Percentiles rank a stretch among this genome's conserved stretches.
Conservation (phyloP, 2,329 filamentous ascomycete genomes). For the Aspergillus oerlinghausenensis region DNA sequence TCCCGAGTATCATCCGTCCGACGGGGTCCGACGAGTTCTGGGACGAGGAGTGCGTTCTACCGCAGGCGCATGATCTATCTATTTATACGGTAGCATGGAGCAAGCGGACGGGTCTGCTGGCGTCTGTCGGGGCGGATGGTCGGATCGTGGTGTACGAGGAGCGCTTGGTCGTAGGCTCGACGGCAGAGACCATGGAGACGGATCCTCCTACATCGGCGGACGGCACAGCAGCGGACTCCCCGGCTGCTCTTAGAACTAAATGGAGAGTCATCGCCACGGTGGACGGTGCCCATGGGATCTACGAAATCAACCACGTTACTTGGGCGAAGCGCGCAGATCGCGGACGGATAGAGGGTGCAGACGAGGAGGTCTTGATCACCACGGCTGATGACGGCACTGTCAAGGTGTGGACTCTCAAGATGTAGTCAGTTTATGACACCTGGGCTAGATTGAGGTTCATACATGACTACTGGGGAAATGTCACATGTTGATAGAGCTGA, state of each 20-base stretch:
- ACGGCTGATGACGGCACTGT: slow-evolving; percentile 91
- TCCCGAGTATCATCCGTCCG: slow-evolving; percentile 86
- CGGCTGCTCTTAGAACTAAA: slow-evolving; percentile 38
- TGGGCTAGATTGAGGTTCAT: background rate
- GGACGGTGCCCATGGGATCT: slow-evolving; percentile 78
- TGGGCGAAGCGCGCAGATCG: slow-evolving; percentile 79
- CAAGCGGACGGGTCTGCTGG: slow-evolving; percentile 67
- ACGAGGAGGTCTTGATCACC: slow-evolving; percentile 79
- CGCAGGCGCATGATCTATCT: slow-evolving; percentile 69
- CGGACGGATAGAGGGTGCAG: slow-evolving; percentile 46
- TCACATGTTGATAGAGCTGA: background rate
- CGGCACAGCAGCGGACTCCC: slow-evolving; percentile 24
- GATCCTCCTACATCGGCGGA: slow-evolving; percentile 8
- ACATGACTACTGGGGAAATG: background rate
- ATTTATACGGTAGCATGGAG: slow-evolving; percentile 88
- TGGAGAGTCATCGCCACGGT: slow-evolving; percentile 71
- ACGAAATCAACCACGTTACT: slow-evolving; percentile 86
- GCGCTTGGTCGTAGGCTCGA: slow-evolving; percentile 30
- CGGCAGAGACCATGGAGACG: slow-evolving; percentile 21
- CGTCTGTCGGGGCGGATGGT: slow-evolving; percentile 87
- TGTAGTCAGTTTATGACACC: slow-evolving; percentile 4
- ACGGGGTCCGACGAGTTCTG: slow-evolving; percentile 72
- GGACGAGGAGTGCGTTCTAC: slow-evolving; percentile 72
- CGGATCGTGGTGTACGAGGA: slow-evolving; percentile 75
- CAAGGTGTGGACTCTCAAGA: slow-evolving; percentile 67